Percentiles rank a stretch among this genome's conserved stretches.
These are phyloP conservation scores for Solanum dulcamara DNA, from an alignment of 257 asterid genomes.

Conservation along the genomic window DNA sequence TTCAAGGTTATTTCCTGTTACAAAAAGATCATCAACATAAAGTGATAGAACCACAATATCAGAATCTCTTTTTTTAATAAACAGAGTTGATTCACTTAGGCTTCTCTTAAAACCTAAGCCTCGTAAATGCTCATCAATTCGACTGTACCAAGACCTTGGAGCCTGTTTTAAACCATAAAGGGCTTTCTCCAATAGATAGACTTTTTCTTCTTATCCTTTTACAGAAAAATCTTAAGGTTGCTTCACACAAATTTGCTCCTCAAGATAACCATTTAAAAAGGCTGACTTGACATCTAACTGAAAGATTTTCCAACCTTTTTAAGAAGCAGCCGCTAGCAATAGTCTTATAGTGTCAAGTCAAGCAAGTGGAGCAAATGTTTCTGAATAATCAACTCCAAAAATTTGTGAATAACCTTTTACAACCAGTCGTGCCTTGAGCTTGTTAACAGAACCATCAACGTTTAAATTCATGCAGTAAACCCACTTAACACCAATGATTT, in stretches of 20 bases:
- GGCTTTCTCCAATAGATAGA: not conserved
- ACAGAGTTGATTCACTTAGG: too few species aligned
- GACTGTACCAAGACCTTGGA: not conserved
- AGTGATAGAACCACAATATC: too few species aligned
- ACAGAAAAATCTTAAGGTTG: not conserved
- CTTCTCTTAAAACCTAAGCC: not conserved
- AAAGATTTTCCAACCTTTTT: too few species aligned
- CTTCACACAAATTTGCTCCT: not conserved
- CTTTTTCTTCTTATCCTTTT: not conserved
- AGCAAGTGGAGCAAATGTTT: not conserved
- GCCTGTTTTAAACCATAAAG: not conserved
- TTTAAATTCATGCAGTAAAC: not conserved
- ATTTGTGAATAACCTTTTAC: not conserved
- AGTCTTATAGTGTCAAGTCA: too few species aligned
- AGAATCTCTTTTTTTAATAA: too few species aligned
- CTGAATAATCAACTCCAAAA: not conserved
- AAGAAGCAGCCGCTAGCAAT: too few species aligned
- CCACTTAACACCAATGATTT: not conserved
- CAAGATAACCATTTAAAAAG: not conserved
- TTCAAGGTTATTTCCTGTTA: not conserved
- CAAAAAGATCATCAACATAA: not conserved
- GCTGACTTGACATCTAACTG: not conserved
- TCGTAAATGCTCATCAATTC: not conserved
- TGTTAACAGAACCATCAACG: not conserved
- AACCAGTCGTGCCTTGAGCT: not conserved